These are phyloP conservation scores for Hibiscus syriacus DNA, from an alignment of 345 rosid genomes.

Conservation along the genomic window DNA sequence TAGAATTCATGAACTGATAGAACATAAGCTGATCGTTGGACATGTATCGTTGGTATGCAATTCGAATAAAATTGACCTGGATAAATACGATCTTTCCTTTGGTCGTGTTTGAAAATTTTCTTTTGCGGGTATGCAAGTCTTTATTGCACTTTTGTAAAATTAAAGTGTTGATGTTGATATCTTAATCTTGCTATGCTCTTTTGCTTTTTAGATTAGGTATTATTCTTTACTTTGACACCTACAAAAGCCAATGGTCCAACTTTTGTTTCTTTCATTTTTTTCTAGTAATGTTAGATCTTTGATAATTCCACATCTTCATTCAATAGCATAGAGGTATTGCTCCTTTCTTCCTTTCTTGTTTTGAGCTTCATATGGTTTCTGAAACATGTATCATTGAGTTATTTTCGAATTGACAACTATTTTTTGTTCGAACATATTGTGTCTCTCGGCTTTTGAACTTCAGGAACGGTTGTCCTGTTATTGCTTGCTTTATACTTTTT, in stretches of 20 bases:
- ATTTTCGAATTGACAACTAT: background rate
- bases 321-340: too few relatives aligned
- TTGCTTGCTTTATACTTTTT: background rate
- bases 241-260: background rate
- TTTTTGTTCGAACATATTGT: background rate
- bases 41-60: conserved; percentile 36
- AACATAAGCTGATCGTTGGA: conserved; percentile 37
- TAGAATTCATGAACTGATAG: conserved; percentile 37
- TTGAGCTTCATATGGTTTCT: background rate
- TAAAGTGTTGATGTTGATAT: too few relatives aligned
- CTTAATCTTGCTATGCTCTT: too few relatives aligned
- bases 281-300: background rate
- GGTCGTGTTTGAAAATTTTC: background rate
- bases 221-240: conserved; percentile 23
- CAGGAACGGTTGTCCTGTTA: background rate
- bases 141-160: too few relatives aligned
- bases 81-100: conserved; percentile 8
- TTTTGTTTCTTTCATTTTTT: background rate
- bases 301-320: too few relatives aligned
- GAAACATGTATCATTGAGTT: background rate
- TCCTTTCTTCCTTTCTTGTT: too few relatives aligned
- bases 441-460: background rate
- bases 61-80: conserved; percentile 34
- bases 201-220: too few relatives aligned
- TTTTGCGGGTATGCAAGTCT: too few relatives aligned